Conservation (phyloP, 169 alveolate species). For the Cryptosporidium baileyi region DNA sequence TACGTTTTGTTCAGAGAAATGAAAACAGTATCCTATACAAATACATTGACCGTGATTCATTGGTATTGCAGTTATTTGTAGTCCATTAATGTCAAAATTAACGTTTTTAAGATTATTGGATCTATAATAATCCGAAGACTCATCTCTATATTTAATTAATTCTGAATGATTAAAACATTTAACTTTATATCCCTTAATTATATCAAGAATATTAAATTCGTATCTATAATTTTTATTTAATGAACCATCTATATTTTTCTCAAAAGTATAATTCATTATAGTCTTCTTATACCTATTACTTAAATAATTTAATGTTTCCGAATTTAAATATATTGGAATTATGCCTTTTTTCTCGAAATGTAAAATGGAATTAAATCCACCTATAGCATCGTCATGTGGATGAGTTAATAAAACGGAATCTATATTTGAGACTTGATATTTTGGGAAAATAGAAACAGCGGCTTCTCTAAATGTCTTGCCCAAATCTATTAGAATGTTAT, state of each 20-base stretch:
- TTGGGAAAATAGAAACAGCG: conserved; percentile 62
- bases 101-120: background rate
- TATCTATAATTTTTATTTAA: background rate
- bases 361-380: conserved; percentile 64
- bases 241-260: background rate
- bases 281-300: conserved; percentile 1
- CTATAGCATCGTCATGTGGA: conserved; percentile 76
- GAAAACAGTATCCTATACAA: conserved; percentile 58
- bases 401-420: conserved; percentile 74
- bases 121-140: background rate
- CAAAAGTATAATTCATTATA: conserved; percentile 11
- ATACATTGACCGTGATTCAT: conserved; percentile 66
- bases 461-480: conserved; percentile 77
- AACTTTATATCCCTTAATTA: background rate
- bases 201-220: conserved; percentile 44
- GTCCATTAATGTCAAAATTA: background rate
- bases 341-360: background rate
- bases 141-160: background rate
- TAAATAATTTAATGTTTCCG: conserved; percentile 3
- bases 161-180: background rate
- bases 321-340: conserved; percentile 45
- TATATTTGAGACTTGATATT: conserved; percentile 24
- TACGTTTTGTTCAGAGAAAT: conserved; percentile 5
- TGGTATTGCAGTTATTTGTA: conserved; percentile 52
- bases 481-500: conserved; percentile 67